Percentiles rank a stretch among this genome's conserved stretches.
phyloP scores from a whole-genome alignment of 2,329 filamentous ascomycete genomes.

The Aspergillus hiratsukae region DNA sequence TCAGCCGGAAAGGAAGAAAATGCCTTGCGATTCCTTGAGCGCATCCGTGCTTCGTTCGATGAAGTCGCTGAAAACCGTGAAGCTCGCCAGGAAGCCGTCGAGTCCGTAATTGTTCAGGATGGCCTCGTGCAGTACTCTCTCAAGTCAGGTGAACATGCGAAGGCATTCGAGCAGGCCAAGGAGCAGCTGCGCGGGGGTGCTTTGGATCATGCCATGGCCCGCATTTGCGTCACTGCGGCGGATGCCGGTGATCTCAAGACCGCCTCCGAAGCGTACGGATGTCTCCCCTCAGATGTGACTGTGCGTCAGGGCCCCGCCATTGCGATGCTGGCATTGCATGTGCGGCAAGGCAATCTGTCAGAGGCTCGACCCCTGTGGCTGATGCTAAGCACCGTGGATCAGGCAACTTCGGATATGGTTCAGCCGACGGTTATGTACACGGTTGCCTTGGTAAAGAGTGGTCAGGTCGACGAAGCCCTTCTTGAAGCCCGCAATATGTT shows the following conservation, averaged over 20 bases:
- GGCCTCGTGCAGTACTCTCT: slow-evolving; percentile 78
- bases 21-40: slow-evolving; percentile 79
- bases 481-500: slow-evolving; percentile 82
- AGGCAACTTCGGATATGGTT: slow-evolving; percentile 63
- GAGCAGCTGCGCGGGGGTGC: slow-evolving; percentile 52
- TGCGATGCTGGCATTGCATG: slow-evolving; percentile 79
- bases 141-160: slow-evolving; percentile 62
- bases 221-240: slow-evolving; percentile 72
- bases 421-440: slow-evolving; percentile 90
- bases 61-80: slow-evolving; percentile 47
- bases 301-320: slow-evolving; percentile 58
- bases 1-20: slow-evolving; percentile 74
- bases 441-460: slow-evolving; percentile 79
- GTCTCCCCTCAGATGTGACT: slow-evolving; percentile 52
- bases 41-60: slow-evolving; percentile 60
- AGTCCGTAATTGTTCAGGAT: slow-evolving; percentile 65
- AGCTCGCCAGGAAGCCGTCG: slow-evolving; percentile 59
- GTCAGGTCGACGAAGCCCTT: slow-evolving; percentile 77
- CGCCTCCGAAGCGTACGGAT: slow-evolving; percentile 63
- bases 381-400: slow-evolving; percentile 57
- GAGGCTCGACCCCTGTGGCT: slow-evolving; percentile 78
- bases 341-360: slow-evolving; percentile 74
- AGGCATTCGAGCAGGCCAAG: slow-evolving; percentile 72
- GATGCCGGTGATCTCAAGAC: slow-evolving; percentile 69
- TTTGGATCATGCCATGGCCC: slow-evolving; percentile 61